Evolutionary conservation across 2,329 filamentous ascomycete species (phyloP).

Genomic region (Verticillium alfalfae): DNA sequence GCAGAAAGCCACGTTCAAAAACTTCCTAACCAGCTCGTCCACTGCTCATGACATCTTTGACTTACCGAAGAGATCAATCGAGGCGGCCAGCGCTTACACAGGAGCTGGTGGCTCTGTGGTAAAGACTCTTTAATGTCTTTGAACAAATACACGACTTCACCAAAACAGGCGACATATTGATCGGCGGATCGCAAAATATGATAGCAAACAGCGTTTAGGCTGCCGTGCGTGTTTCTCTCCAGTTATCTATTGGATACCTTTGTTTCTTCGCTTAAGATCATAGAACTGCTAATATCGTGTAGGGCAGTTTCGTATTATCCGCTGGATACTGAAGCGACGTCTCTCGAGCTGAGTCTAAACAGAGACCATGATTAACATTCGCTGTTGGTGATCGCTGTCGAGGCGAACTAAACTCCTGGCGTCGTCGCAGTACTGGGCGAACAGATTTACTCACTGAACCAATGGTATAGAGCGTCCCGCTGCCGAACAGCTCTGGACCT

Average conservation of each 20-base stretch:
- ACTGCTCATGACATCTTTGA: background rate
- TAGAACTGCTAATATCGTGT: no score
- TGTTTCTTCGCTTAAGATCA: no score
- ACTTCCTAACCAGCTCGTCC: background rate
- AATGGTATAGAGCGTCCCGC: no score
- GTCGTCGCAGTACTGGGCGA: background rate
- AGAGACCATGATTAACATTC: background rate
- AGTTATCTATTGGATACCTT: background rate
- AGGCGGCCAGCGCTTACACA: background rate
- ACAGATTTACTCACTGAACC: background rate
- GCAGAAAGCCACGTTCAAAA: background rate
- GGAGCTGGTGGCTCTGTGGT: background rate
- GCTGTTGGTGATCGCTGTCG: background rate
- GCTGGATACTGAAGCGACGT: no score
- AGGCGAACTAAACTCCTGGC: background rate
- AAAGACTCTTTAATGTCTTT: background rate
- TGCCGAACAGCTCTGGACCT: background rate
- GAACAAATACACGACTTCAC: background rate
- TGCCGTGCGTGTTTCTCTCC: background rate
- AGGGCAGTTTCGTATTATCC: no score
- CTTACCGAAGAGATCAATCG: background rate
- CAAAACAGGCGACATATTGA: background rate
- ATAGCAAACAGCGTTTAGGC: background rate
- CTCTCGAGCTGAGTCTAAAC: no score
- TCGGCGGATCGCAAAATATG: background rate